A percentile compares a stretch with the other conserved stretches of the same genome.
Conservation (phyloP, 352 stramenopile genomes). For the Phytophthora citrophthora region DNA sequence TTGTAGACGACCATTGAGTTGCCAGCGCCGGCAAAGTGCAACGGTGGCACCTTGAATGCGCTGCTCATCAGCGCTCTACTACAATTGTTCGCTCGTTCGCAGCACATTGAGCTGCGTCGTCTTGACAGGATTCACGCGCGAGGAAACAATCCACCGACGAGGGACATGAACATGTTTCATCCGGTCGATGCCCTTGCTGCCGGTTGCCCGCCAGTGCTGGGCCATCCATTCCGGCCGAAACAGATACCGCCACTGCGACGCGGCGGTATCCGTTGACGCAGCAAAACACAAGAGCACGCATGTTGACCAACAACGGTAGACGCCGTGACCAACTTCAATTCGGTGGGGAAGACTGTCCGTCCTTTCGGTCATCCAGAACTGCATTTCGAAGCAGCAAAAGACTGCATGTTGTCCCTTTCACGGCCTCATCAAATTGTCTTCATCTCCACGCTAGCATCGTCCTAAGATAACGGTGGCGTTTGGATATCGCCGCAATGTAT, state of each 20-base stretch:
- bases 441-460: too few relatives aligned
- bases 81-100: too few relatives aligned
- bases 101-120: too few relatives aligned
- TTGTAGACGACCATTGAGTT: slow-evolving; percentile 2
- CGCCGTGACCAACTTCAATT: slow-evolving; percentile 9
- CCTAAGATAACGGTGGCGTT: too few relatives aligned
- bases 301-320: slow-evolving; percentile 8
- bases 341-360: slow-evolving; percentile 2
- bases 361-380: background rate
- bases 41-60: background rate
- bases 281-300: background rate
- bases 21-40: background rate
- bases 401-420: too few relatives aligned
- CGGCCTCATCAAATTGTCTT: too few relatives aligned
- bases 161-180: slow-evolving; percentile 32
- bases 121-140: background rate
- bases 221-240: slow-evolving; percentile 2
- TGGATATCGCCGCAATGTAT: too few relatives aligned
- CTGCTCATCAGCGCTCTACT: background rate
- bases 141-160: slow-evolving; percentile 19
- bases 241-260: background rate
- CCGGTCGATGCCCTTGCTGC: slow-evolving; percentile 1
- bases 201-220: background rate
- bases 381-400: too few relatives aligned
- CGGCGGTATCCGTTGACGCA: background rate